Base-by-base conservation (phyloP, 2,329 filamentous ascomycete species). In the Stagonosporopsis chrysanthemi region DNA sequence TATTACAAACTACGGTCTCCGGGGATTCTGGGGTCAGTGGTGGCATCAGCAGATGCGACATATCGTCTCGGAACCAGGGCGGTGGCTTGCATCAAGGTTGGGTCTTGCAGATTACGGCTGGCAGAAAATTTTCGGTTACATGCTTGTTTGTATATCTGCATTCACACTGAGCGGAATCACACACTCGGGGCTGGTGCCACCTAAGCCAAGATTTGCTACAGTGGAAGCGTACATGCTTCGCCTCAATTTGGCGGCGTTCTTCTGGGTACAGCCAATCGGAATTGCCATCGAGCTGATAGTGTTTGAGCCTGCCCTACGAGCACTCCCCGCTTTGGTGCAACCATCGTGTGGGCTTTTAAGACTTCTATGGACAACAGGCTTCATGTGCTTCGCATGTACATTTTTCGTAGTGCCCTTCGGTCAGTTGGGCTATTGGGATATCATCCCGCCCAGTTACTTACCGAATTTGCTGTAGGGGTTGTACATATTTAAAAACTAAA, bases 41-140 rank as follows among this genome's bases (percentile, higher is more conserved):
- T 60, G 58, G 58, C 58, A 57, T 41, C 53, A 60, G 40, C 58
- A 60, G 29, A 60, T 60, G 58, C 58, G 58, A 5, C 58, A 60
- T 22, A 53, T 54, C 17, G 53, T 57, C 11, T 47, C 53, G 29
- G 58, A 60, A 23, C 58, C 58, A 2, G 58, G 58, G 2, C 28
- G 58, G 1, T 50, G 49, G 49, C 4, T 56, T 2, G 48, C 49
- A 38, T 17, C 29, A 23, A 53, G 52, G n/a, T n/a, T 50, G 6
- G n/a, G 29, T 6, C 14, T 57, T 28, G 23, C 5, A 8, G 24
- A 47, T 8, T 6, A 36, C 7, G 45, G 48, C 0, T 45, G 48
- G 49, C 58, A 53, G 23, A 51, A 51, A 29, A 50, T 9, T 0
- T 1, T 40, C 26, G 44, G 28, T 19, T 60, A 60, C 40, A 54